Evolutionary conservation across 495 filamentous ascomycete genomes (phyloP), one percentile per base, ranked within the genome.

Genomic region (Gamarada debralockiae): DNA sequence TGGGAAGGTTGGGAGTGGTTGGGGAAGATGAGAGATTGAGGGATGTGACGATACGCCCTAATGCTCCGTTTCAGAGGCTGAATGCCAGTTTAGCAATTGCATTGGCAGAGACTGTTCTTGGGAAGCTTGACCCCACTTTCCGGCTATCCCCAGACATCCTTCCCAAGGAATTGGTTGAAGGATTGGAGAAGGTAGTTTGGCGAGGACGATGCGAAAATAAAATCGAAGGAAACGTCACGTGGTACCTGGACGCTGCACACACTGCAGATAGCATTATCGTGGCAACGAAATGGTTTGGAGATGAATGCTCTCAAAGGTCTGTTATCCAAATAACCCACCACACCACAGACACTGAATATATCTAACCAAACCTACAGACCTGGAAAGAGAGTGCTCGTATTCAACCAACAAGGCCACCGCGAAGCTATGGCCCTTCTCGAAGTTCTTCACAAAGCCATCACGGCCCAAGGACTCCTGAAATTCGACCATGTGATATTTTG

Each of bases 241-340:
- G 92, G 93, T 87, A 88, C 63, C 82, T 98, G 24, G 93, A 97
- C 65, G 89, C 92, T 5, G 92, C 90, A 0, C 93, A 98, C 63
- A 98, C 92, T 0, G 74, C 85, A 15, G 92, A 97, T 59, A 95
- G 89, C 62, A 84, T 97, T 43, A 78, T 83, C 52, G 74, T 86
- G 59, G 87, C 88, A 1, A 85, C 82, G 3, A 74, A 75, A 29
- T 98, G 93, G 93, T 97, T 97, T 60, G 60, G n/a, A n/a, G n/a
- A n/a, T n/a, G 18, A 50, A 67, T 75, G 72, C 65, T 65, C 59
- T 55, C 66, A 66, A 52, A 54, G 70, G 69, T 61, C 70, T 71
- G 60, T n/a, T n/a, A n/a, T n/a, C n/a, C n/a, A n/a, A n/a, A n/a
- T n/a, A n/a, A n/a, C 29, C 3, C n/a, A n/a, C n/a, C n/a, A n/a